These are phyloP conservation scores for Buddleja alternifolia DNA, from an alignment of 257 asterid species.

Conservation along the genomic window DNA sequence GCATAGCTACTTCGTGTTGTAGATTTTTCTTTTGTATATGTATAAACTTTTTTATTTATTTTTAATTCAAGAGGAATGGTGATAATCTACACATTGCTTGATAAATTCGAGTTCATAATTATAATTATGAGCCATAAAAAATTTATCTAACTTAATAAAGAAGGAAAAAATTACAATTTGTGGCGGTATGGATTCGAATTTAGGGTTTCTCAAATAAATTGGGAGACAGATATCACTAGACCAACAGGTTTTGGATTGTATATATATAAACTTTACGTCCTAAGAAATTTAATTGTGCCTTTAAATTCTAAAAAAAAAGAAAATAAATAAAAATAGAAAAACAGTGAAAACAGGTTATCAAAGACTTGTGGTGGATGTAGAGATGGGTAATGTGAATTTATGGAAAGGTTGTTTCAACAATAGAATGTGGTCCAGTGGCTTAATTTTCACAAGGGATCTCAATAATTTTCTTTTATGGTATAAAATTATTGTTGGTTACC, in stretches of 20 bases:
- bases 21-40: no score
- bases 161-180: no score
- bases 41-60: no score
- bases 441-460: background rate
- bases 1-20: background rate
- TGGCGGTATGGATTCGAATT: no score
- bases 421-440: conserved; percentile 21
- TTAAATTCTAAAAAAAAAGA: background rate
- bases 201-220: no score
- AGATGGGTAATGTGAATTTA: background rate
- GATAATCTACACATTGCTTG: no score
- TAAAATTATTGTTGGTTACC: no score
- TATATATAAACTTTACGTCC: background rate
- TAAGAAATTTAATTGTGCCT: background rate
- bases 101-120: no score
- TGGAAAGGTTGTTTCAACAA: background rate
- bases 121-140: no score
- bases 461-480: background rate
- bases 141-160: no score
- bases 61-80: no score
- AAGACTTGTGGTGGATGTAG: conserved; percentile 28
- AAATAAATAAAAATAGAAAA: background rate
- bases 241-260: conserved; percentile 11
- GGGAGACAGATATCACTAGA: no score
- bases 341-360: background rate